phyloP scores from a whole-genome alignment of 1,284 basidiomycete genomes.

The Salmacisia buchloeana region DNA sequence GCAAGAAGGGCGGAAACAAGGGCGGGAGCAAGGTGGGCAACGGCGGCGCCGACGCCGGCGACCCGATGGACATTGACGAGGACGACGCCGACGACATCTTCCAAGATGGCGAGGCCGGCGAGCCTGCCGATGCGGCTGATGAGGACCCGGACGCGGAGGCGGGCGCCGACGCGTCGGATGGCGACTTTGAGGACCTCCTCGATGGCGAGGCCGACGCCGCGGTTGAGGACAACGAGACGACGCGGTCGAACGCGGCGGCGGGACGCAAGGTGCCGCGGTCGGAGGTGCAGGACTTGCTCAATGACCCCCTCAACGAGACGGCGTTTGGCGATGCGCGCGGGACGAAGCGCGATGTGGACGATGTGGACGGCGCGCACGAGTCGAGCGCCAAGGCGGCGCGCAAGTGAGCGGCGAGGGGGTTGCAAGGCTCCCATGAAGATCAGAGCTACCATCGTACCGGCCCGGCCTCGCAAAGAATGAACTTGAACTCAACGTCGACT shows the following conservation, averaged over 20 bases:
- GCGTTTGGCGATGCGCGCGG: not conserved
- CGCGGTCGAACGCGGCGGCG: not conserved
- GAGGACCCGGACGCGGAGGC: not conserved
- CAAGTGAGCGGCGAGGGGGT: no score
- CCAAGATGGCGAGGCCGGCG: not conserved
- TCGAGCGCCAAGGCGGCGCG: not conserved
- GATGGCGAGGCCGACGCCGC: no score
- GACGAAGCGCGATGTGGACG: not conserved
- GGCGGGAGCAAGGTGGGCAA: no score
- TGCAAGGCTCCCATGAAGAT: no score
- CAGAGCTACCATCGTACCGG: no score
- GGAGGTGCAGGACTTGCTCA: not conserved
- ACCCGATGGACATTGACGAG: not conserved
- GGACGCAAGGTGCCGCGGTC: not conserved
- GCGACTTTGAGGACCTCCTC: not conserved
- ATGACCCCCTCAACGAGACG: not conserved
- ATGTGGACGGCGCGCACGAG: not conserved
- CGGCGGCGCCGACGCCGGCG: no score
- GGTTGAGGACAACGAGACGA: not conserved
- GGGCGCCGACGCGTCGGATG: not conserved
- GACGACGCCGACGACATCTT: conserved; percentile 4
- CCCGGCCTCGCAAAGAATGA: no score
- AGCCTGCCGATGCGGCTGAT: not conserved
- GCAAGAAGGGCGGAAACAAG: conserved; percentile 5
- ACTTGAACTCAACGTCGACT: no score